Evolutionary conservation across 345 rosid genomes (phyloP), one percentile per base, ranked within the genome.

Genomic region (Psidium guajava): DNA sequence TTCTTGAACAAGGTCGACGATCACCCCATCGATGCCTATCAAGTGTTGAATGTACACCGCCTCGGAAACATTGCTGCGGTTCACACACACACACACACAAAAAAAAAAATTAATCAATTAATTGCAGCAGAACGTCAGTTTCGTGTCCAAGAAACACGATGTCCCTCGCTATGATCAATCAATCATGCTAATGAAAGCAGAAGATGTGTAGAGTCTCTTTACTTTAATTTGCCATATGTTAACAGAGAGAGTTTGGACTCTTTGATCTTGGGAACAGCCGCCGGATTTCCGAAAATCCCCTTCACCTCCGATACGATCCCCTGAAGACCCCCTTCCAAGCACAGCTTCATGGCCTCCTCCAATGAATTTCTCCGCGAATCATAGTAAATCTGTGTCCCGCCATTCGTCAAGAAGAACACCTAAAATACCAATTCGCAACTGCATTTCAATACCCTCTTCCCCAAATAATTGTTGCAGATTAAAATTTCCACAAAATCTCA

Each of bases 1-100:
- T 89, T 97, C 99, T 50, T 90, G 88, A 61, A 96, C 98, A 61
- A 94, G 82, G 89, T 97, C 99, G 6, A 96, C 96, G 14, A 97
- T 95, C 85, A 97, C 98, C 82, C 99, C 98, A 28, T 96, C 95
- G 42, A 95, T 88, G 8, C 98, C 98, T 99, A 97, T 97, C 90
- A 96, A 81, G 87, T 97, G 89, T 86, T 97, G 99, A 95, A 96
- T 91, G 91, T 93, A 95, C 54, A 95, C 99, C 0, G 98, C 98
- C 90, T 97, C 99, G 0, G 94, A 82, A 6, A 97, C 98, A 75
- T 96, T 97, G 85, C 97, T 93, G 91, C 87, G 82, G 13, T 40
- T 4, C 28, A 54, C 24, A 32, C 21, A n/a, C 15, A 87, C 53
- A 80, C 54, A n/a, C 50, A 14, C 32, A n/a, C n/a, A n/a, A n/a